Conservation (phyloP, 2,329 filamentous ascomycete species). For the Trichoderma endophyticum region DNA sequence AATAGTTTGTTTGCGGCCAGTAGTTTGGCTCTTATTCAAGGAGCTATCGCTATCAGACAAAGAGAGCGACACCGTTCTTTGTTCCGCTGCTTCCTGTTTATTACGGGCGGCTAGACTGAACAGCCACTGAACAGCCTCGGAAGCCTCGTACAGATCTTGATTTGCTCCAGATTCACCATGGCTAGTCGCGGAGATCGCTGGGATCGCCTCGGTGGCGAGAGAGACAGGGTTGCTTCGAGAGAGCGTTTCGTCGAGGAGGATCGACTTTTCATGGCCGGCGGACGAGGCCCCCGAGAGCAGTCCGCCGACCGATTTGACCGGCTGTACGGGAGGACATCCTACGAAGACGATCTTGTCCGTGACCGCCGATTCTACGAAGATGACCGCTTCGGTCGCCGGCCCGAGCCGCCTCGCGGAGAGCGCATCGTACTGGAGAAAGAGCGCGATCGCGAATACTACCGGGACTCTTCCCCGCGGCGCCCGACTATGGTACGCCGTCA, state of each 20-base stretch:
- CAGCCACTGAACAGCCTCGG: neutral
- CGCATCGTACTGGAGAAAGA: conserved; percentile 54
- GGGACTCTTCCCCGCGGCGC: conserved; percentile 53
- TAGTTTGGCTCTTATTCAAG: neutral
- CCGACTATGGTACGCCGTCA: conserved; percentile 73
- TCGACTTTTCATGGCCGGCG: conserved; percentile 39
- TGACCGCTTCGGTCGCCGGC: conserved; percentile 34
- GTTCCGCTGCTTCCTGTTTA: neutral
- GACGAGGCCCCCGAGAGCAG: conserved; percentile 40
- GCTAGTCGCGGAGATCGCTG: conserved; percentile 38
- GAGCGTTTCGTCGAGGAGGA: conserved; percentile 56
- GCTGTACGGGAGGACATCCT: conserved; percentile 9
- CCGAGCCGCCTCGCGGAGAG: conserved; percentile 29
- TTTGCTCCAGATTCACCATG: conserved; percentile 7
- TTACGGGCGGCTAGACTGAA: neutral
- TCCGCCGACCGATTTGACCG: conserved; percentile 52
- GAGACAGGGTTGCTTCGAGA: conserved; percentile 34
- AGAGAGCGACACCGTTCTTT: neutral
- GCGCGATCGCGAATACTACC: conserved; percentile 46
- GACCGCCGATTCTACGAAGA: conserved; percentile 51
- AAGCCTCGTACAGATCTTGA: neutral
- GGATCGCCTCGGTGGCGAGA: conserved; percentile 47
- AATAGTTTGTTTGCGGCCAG: neutral
- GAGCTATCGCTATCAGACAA: neutral
- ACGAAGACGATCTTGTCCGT: conserved; percentile 20